A percentile compares a stretch with the other conserved stretches of the same genome.
Conservation (phyloP, 805 yeast genomes). For the Myxozyma mucilagina region DNA sequence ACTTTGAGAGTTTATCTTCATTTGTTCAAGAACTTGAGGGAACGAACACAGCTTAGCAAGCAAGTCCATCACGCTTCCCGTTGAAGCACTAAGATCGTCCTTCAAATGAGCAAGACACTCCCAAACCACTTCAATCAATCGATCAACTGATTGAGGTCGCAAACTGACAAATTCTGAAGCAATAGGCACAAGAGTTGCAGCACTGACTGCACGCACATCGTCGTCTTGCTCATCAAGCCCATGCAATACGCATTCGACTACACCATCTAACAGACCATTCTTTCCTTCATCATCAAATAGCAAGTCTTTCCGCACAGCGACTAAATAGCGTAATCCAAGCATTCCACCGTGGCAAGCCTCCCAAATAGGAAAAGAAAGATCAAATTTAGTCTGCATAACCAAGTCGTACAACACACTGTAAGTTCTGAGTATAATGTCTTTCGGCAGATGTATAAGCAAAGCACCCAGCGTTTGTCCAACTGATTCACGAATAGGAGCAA, state of each 20-base stretch:
- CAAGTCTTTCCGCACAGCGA: conserved; percentile 82
- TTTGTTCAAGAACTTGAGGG: conserved; percentile 68
- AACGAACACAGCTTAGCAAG: conserved; percentile 84
- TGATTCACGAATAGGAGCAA: conserved; percentile 97
- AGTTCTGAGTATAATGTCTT: conserved; percentile 57
- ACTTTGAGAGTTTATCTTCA: conserved; percentile 60
- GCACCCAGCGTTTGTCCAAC: conserved; percentile 95
- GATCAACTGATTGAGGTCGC: conserved; percentile 50
- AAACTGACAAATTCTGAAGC: conserved; percentile 80
- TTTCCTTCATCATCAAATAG: conserved; percentile 52
- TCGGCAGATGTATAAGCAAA: conserved; percentile 69
- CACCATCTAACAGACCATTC: conserved; percentile 59
- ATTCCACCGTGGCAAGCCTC: conserved; percentile 98
- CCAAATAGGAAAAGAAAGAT: conserved; percentile 67
- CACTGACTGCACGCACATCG: conserved; percentile 96
- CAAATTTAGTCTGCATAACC: conserved; percentile 60
- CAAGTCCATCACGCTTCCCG: conserved; percentile 94
- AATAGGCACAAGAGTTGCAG: conserved; percentile 87
- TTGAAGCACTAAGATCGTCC: conserved; percentile 92
- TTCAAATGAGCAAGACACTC: conserved; percentile 76
- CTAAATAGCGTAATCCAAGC: conserved; percentile 89
- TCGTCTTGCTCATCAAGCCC: conserved; percentile 78
- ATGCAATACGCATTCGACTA: conserved; percentile 80
- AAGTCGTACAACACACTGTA: conserved; percentile 66
- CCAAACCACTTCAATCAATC: conserved; percentile 76